Evolutionary conservation across 225 moss, liverwort and hornwort species (phyloP).

Genomic region (Straminergon stramineum): DNA sequence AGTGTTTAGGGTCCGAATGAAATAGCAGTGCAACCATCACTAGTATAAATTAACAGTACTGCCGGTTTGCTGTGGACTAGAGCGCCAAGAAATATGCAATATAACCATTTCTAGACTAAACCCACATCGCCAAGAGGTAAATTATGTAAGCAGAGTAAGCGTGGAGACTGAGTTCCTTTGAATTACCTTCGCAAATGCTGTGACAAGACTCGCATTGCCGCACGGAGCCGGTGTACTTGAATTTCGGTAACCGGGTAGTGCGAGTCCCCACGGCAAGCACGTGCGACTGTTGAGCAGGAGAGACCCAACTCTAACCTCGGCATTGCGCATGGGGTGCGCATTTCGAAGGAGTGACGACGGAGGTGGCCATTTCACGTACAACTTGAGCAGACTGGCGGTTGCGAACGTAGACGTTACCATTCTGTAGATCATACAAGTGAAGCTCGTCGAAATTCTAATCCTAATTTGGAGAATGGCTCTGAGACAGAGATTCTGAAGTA

Average conservation of each 20-base stretch:
- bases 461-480: not conserved
- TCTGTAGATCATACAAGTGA: not conserved
- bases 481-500: not conserved
- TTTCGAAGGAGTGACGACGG: not conserved
- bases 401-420: constrained; percentile 10
- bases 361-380: constrained; percentile 18
- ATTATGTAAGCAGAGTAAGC: not conserved
- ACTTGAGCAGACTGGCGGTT: constrained; percentile 8
- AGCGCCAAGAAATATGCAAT: not conserved
- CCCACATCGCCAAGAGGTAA: not conserved
- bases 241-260: not conserved
- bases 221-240: not conserved
- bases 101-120: not conserved
- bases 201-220: not conserved
- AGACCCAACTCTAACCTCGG: not conserved
- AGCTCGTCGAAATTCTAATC: not conserved
- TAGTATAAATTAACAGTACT: not conserved
- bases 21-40: not conserved
- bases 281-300: not conserved
- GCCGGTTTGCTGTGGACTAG: not conserved
- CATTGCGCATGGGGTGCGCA: not conserved
- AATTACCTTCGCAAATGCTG: constrained; percentile 18
- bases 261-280: not conserved
- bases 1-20: not conserved
- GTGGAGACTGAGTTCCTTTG: not conserved